Evolutionary conservation across 129 eudicot species (phyloP).

Genomic region (Lactuca sativa): DNA sequence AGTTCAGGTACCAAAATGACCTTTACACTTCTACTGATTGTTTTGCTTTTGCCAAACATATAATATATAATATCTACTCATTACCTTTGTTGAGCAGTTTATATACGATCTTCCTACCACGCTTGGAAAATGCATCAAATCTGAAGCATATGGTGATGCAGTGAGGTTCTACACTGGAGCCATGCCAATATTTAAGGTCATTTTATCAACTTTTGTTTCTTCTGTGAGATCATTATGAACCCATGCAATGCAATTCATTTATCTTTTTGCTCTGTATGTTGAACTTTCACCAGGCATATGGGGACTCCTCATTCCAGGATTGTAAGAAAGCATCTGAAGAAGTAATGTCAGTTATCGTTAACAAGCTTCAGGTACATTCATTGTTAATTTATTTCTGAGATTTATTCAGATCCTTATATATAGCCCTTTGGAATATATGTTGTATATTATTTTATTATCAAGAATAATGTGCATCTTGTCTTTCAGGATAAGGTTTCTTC

Average conservation of each 20-base stretch:
- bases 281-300: conserved; percentile 60
- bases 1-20: conserved; percentile 73
- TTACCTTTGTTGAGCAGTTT: conserved; percentile 64
- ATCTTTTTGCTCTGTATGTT: neutral
- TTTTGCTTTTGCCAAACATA: conserved; percentile 4
- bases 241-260: no score
- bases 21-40: conserved; percentile 2
- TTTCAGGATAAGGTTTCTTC: conserved; percentile 89
- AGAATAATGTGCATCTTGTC: conserved; percentile 11
- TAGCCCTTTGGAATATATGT: neutral
- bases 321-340: conserved; percentile 93
- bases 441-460: neutral
- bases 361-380: conserved; percentile 65
- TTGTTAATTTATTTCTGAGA: neutral
- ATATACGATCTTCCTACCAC: conserved; percentile 94
- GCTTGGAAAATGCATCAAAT: conserved; percentile 84
- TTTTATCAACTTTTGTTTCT: neutral
- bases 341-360: conserved; percentile 61
- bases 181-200: conserved; percentile 94
- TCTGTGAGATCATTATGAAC: conserved; percentile 8
- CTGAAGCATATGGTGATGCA: conserved; percentile 97
- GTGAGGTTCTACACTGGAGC: conserved; percentile 97
- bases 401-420: neutral
- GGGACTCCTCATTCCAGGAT: conserved; percentile 91
- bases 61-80: no score